Evolutionary conservation across 2,329 filamentous ascomycete species (phyloP), one percentile per base, ranked within the genome.

Genomic region (Alternaria consortialis): DNA sequence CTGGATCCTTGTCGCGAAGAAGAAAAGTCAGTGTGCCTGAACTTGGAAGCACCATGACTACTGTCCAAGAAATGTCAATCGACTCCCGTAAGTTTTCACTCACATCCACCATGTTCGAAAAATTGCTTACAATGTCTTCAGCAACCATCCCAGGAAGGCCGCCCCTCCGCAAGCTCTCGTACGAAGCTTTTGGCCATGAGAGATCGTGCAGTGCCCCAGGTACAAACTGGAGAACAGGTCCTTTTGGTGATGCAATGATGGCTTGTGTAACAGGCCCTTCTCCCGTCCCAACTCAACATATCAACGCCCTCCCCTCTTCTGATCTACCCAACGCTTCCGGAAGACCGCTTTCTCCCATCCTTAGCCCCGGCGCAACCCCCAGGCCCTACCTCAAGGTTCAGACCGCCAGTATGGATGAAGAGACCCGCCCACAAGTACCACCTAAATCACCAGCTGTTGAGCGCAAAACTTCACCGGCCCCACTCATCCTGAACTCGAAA

Each of bases 21-120:
- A 72, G 79, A 50, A 80, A 80, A 59, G 71, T 80, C 67, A 80
- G 79, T 63, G 77, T 80, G 31, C 76, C 79, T 34, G 79, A 80
- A 53, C 67, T 80, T 51, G 68, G 74, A 42, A 65, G 65, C 44
- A 77, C 74, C 44, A 80, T 79, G 78, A 75, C 76, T 31, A 80
- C 76, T 4, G 76, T 77, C 20, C 78, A 79, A 56, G 77, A 80
- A 54, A 65, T 70, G 60, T 60, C 72, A 39, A 70, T 80, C 51
- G 79, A 80, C 63, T 80, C 78, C 60, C 79, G 79, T 80, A 75
- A 69, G 77, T 73, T 29, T 36, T 23, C 20, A 54, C 23, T 32
- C 43, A 25, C 9, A 17, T 31, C 3, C 32, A 13, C 36, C 20
- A 29, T 42, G 13, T 51, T 12, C 29, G 39, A 29, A 27, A 32